Base-by-base conservation (phyloP, 2,329 filamentous ascomycete genomes). In the Domatiomyces globalis region DNA sequence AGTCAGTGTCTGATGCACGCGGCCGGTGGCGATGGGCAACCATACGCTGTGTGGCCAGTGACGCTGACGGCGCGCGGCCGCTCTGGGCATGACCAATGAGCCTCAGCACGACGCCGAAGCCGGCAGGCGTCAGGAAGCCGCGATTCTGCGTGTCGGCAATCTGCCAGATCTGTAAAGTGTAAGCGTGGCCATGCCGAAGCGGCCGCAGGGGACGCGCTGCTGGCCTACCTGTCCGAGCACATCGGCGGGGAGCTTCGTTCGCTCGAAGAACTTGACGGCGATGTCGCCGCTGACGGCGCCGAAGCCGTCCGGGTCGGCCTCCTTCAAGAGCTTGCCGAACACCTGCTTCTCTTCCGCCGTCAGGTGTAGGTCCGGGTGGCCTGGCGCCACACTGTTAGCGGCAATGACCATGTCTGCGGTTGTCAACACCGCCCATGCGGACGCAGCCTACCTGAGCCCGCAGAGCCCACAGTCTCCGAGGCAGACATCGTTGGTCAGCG, bases 111-210 rank as follows among this genome's bases (percentile, higher is more conserved):
- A 95, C 80, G 55, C 89, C 87, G 71, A 98, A 98, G 65, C 90
- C 92, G 43, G 88, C 80, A 18, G 88, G 88, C 33, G 89, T 95
- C 60, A 98, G 74, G 60, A 96, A 85, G 49, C 92, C 92, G 58
- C 89, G 81, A 72, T 98, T 98, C 72, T 96, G 90, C 59, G 80
- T 88, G 72, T 98, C 92, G 60, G 92, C 90, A 67, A 98, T 92
- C 71, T 96, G 90, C 92, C 92, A 98, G 76, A 98, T 96, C 85
- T 95, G 68, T 53, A 58, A 44, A 36, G 7, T 36, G 50, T 56
- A 47, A 57, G 48, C 44, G 27, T 6, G n/a, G 42, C 50, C n/a
- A 39, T 33, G 17, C 9, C 18, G 33, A 15, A 15, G 33, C 33
- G 12, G 19, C 7, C 9, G 18, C 45, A n/a, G n/a, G n/a, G n/a